These are phyloP conservation scores for Elsinoe batatas DNA, from an alignment of 2,329 filamentous ascomycete genomes.

Conservation along the genomic window DNA sequence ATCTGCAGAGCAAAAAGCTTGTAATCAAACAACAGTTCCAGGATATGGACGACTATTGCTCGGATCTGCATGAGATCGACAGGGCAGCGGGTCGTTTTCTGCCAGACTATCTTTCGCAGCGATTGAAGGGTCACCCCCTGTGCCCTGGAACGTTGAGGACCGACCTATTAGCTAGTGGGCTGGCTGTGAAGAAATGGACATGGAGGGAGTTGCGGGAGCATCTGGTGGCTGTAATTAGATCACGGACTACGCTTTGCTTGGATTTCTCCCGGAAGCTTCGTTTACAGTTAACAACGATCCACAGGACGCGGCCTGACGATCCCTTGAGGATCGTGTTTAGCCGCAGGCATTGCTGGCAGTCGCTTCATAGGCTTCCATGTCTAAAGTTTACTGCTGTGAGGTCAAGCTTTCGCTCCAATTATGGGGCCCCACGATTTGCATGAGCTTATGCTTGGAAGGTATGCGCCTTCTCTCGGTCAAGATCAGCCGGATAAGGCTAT, in stretches of 20 bases:
- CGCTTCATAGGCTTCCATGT: not conserved
- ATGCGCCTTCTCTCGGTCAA: too few species aligned
- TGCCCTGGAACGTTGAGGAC: not conserved
- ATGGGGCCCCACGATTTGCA: not conserved
- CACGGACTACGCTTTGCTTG: too few species aligned
- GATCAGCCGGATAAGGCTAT: too few species aligned
- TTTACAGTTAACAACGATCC: not conserved
- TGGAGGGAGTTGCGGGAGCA: not conserved
- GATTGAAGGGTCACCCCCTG: not conserved
- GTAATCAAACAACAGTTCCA: not conserved
- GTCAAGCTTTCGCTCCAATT: not conserved
- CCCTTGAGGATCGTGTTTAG: not conserved
- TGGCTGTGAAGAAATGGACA: too few species aligned
- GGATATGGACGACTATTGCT: not conserved
- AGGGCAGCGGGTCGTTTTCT: conserved; percentile 5
- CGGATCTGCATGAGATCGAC: conserved; percentile 1
- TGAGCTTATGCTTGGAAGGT: not conserved
- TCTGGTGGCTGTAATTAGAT: not conserved
- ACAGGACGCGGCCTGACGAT: not conserved
- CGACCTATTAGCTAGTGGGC: too few species aligned
- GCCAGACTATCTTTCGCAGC: not conserved
- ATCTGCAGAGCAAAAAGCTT: conserved; percentile 5
- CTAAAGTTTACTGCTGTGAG: not conserved
- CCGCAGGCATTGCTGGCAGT: not conserved
- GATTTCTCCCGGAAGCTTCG: not conserved